Evolutionary conservation across 2,329 filamentous ascomycete species (phyloP).

Genomic region (Penicillium sp.): DNA sequence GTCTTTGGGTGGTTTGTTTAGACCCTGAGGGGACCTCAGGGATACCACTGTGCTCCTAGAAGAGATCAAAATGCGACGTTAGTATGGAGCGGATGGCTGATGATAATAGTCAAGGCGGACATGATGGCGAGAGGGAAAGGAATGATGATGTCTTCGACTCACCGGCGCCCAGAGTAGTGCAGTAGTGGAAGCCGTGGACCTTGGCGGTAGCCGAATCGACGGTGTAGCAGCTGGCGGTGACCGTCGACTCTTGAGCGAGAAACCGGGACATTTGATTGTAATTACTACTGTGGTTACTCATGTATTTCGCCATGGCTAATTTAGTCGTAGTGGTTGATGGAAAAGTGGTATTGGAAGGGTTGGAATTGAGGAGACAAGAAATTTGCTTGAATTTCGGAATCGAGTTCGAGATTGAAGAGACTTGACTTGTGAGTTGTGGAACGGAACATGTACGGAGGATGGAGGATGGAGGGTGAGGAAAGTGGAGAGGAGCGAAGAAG

Average conservation of each 20-base stretch:
- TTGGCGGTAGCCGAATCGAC: conserved; percentile 70
- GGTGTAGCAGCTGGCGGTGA: conserved; percentile 90
- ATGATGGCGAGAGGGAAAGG: background rate
- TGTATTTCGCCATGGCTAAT: conserved; percentile 51
- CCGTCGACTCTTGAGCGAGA: conserved; percentile 59
- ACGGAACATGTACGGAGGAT: conserved; percentile 5
- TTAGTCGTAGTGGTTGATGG: conserved; percentile 13
- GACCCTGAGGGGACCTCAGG: conserved; percentile 89
- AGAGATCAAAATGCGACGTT: background rate
- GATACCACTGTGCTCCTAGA: conserved; percentile 85
- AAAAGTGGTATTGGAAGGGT: conserved; percentile 1
- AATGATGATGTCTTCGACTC: conserved; percentile 37
- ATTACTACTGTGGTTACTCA: conserved; percentile 75
- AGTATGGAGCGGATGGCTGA: conserved; percentile 6
- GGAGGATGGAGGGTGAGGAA: conserved; percentile 2
- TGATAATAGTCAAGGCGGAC: too few species aligned
- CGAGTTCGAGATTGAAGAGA: conserved; percentile 6
- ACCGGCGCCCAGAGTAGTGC: conserved; percentile 86
- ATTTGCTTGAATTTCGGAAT: background rate
- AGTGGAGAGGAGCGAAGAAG: background rate
- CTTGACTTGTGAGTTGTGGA: conserved; percentile 6
- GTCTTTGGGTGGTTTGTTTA: conserved; percentile 83
- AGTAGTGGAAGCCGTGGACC: conserved; percentile 89
- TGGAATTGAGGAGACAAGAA: background rate
- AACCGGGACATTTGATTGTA: conserved; percentile 62